Base-by-base conservation (phyloP, 2,329 filamentous ascomycete species). In the Diplodia scrobiculata region DNA sequence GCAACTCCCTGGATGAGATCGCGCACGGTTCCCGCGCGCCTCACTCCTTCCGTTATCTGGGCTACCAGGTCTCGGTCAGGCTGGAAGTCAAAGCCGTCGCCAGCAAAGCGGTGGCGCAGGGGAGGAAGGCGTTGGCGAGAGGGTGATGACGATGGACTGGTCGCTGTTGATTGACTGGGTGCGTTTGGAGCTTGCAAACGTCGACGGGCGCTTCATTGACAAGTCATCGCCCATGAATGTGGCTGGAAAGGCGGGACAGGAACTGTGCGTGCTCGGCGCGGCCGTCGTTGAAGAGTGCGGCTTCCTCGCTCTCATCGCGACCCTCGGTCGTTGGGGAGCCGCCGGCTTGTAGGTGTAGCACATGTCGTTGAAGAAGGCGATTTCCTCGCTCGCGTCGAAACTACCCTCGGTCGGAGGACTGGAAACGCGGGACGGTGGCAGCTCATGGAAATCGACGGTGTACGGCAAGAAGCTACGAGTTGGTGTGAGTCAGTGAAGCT, bases 151-250 rank as follows among this genome's bases (percentile, higher is more conserved):
- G 59, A 59, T 71, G 25, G 76, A 78, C 4, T 74, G 71, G 51
- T 79, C 77, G 65, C 76, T 79, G 53, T 75, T 74, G 55, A 79
- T 73, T 1, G 76, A 77, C 69, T 81, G 70, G 63, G 78, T 81
- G 27, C 81, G 78, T 65, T 79, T 80, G 34, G 76, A 78, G 38
- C 72, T 72, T 48, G 73, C 72, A 36, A 75, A 65, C 4, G 71
- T 75, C 5, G 78, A 77, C 4, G 79, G 80, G 54, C 79, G 77
- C 69, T 78, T 77, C n/a, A 74, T 69, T 3, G 77, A 78, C 34
- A 73, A 71, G 48, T 74, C 72, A 34, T 79, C 80, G 3, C 74
- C 73, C n/a, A 76, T 73, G 17, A 78, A 73, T 1, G 79, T 81
- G 2, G 80, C 80, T 25, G 25, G 25, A 25, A 25, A 4, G 3